A percentile compares a stretch with the other conserved stretches of the same genome.
Evolutionary conservation across 2,329 filamentous ascomycete genomes (phyloP).

Genomic region (Colletotrichum sp.): DNA sequence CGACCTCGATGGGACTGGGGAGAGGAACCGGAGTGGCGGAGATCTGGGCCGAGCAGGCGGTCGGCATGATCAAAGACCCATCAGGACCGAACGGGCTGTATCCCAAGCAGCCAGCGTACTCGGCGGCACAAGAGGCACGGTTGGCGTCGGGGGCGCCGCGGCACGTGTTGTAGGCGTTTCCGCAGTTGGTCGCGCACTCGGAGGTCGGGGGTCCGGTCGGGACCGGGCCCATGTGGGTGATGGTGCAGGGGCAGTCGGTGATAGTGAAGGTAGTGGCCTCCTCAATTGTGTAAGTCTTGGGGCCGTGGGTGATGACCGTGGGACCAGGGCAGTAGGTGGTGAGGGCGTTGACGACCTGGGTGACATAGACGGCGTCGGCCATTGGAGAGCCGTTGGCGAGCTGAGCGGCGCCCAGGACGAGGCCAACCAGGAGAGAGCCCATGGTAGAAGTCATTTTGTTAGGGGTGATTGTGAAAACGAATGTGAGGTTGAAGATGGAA

Average conservation of each 20-base stretch:
- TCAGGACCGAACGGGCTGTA: background rate
- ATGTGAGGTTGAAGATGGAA: background rate
- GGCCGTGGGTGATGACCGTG: slow-evolving; percentile 35
- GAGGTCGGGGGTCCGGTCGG: background rate
- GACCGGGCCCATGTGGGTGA: background rate
- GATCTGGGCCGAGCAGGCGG: background rate
- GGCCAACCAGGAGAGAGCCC: background rate
- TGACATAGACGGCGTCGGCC: slow-evolving; percentile 16
- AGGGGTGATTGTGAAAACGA: background rate
- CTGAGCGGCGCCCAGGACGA: background rate
- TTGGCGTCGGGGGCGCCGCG: background rate
- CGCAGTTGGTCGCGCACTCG: background rate
- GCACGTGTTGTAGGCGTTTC: background rate
- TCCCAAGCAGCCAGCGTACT: background rate
- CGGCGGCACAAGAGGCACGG: background rate
- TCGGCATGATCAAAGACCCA: background rate
- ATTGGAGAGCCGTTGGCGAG: background rate
- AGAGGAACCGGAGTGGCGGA: background rate
- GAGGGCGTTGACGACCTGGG: slow-evolving; percentile 39
- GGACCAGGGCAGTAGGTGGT: slow-evolving; percentile 51
- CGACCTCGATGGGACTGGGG: background rate
- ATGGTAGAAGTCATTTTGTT: background rate
- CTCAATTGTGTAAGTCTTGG: slow-evolving; percentile 58
- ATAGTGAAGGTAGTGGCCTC: slow-evolving; percentile 61
- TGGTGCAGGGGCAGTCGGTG: slow-evolving; percentile 58